Base-by-base conservation (phyloP, 345 rosid genomes). In the Salix koriyanagi region DNA sequence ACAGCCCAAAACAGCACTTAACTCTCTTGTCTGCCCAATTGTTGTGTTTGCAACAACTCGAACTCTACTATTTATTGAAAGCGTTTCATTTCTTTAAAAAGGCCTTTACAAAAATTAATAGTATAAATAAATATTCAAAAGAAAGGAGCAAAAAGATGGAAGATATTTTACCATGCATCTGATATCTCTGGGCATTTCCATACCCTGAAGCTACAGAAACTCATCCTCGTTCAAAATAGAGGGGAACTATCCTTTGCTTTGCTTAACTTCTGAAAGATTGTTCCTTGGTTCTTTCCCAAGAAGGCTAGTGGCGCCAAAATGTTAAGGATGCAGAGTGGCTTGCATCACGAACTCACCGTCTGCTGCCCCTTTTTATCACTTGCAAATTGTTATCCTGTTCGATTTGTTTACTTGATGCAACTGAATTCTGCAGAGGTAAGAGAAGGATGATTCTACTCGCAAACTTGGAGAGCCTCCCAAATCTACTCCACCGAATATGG, bases 101-200 rank as follows among this genome's bases (percentile, higher is more conserved):
- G 74, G 71, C 75, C 62, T 80, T 78, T 80, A 80, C 84, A 80
- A 28, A 9, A 79, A 65, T 60, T 46, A 41, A 58, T 69, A 23
- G 65, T 64, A 34, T 54, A 19, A 75, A 75, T 39, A 54, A 58
- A 70, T 37, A 68, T 69, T 36, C 56, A 13, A n/a, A 58, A 25
- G 6, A 21, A 68, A 37, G 54, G 46, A 42, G 10, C 46, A 42
- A 11, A 42, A 11, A 11, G 46, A 11, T 42, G 12, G 46, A 19
- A 52, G 54, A 16, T 14, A 66, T 64, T 69, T 75, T 70, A 77
- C 69, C 62, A 77, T 73, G 75, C 80, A 69, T 61, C 26, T 32
- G 23, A 19, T 65, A 39, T 64, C 67, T 39, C 64, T 58, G 80
- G 73, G 76, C 65, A 75, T 77, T 71, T 76, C 52, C 61, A 36